Evolutionary conservation across 2,329 filamentous ascomycete species (phyloP).

Genomic region (Fusarium decemcellulare): DNA sequence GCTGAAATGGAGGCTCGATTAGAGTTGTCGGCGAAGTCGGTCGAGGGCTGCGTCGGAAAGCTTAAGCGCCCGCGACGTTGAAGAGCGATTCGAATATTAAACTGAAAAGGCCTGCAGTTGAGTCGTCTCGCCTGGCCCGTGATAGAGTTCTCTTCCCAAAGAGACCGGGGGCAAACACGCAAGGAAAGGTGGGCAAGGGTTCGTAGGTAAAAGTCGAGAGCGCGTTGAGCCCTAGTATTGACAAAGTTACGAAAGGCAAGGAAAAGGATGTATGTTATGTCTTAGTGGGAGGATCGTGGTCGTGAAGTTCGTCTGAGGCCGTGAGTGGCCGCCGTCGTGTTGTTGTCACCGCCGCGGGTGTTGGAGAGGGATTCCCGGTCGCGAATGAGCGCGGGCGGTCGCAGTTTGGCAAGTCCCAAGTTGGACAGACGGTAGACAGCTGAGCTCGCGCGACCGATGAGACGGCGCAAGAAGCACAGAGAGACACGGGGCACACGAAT

Average conservation of each 20-base stretch:
- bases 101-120: conserved; percentile 24
- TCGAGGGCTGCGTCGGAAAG: conserved; percentile 6
- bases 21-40: conserved; percentile 20
- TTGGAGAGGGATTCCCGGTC: conserved; percentile 27
- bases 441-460: conserved; percentile 36
- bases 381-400: conserved; percentile 37
- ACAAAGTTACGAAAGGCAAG: conserved; percentile 13
- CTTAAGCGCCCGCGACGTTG: conserved; percentile 1
- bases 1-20: conserved; percentile 20
- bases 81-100: background rate
- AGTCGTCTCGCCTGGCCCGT: conserved; percentile 25
- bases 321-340: conserved; percentile 15
- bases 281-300: conserved; percentile 19
- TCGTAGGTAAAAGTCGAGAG: conserved; percentile 15
- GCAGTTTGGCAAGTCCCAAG: conserved; percentile 31
- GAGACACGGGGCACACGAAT: conserved; percentile 37
- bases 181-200: conserved; percentile 20
- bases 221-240: conserved; percentile 20
- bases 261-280: conserved; percentile 13
- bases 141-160: conserved; percentile 19
- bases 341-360: conserved; percentile 29
- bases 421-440: conserved; percentile 24
- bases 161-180: conserved; percentile 15
- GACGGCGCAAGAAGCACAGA: conserved; percentile 38
- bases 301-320: conserved; percentile 21